Evolutionary conservation across 1,284 basidiomycete genomes (phyloP), one percentile per base, ranked within the genome.

Genomic region (Pyrrhoderma noxium): DNA sequence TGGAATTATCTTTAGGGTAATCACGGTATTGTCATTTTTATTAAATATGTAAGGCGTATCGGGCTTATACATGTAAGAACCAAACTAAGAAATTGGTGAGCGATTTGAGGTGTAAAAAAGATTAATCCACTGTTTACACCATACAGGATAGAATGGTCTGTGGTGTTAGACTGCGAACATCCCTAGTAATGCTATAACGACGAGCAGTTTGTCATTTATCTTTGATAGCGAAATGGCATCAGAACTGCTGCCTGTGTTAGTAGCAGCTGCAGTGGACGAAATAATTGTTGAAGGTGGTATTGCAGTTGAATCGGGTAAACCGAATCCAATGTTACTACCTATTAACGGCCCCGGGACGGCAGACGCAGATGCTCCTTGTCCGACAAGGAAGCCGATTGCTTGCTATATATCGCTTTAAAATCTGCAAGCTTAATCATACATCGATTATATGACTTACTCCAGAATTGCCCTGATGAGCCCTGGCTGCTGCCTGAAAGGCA

Each of bases 291-390:
- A 22, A 23, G 54, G 50, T 2, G 60, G 51, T 34, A 58, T 46
- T n/a, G 58, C 47, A n/a, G 59, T 52, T 31, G 60, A 56, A 22
- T 61, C 52, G 35, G 65, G 60, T 13, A 60, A 57, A 18, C 62
- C 65, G 53, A 61, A 61, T 16, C 62, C 61, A 5, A 52, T 56
- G 27, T 61, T 64, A 41, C 65, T 66, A 41, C 60, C 63, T 1
- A 62, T 56, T 45, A 71, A 37, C 3, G 72, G 72, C 38, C 67
- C 66, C 8, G 74, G 71, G 9, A 60, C 55, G 2, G 67, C 65
- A 3, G 73, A 70, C 1, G 75, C 75, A 18, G 69, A 70, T 1
- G 74, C 75, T 25, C 68, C 72, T 7, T 67, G 52, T 13, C 75
- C 75, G 3, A 65, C 67, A 22, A 76, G 66, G 38, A 62, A 64